Base-by-base conservation (phyloP, 1,139 yeast species). In the Keqinozyma sinolaborantium region DNA sequence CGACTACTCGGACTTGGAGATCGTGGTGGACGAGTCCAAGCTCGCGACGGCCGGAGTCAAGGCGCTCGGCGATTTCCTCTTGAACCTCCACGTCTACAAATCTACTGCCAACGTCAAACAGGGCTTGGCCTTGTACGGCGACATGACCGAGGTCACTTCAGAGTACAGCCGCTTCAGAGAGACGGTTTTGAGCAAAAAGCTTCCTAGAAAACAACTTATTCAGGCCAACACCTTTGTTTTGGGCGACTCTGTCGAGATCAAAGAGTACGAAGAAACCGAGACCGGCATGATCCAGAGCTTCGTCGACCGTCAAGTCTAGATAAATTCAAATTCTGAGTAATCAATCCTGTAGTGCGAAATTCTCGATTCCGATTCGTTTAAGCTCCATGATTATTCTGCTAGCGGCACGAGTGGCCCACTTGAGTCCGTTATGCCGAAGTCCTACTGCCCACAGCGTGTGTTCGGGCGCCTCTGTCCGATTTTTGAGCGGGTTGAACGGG, bases 141-240 rank as follows among this genome's bases (percentile, higher is more conserved):
- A 77, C 19, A 79, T 79, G 60, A 81, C 95, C 10, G 64, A 71
- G 2, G 95, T 86, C 23, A 72, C 77, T 4, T 69, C 66, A 9
- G 85, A 82, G 16, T 62, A 81, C 40, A 76, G 83, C 25, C 62
- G 69, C 44, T 82, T 72, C 52, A 73, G 95, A 59, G 81, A 79
- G 35, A 64, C 71, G 28, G 88, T 87, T 13, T 61, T 86, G 40
- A 64, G 64, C 33, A 82, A 84, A 54, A 84, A 86, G 59, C 65
- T 80, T 42, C 95, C 96, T 40, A 74, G 96, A 53, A 82, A 80
- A 56, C 94, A 85, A 54, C 73, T 83, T 48, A 78, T 87, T 36
- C 96, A 87, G 60, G 86, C 87, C 23, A 87, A 87, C 57, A 82
- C 94, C 5, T 49, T 60, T 16, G 40, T 74, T 26, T 49, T 53